Base-by-base conservation (phyloP, 1,284 basidiomycete genomes). In the Sporisorium exsertum region DNA sequence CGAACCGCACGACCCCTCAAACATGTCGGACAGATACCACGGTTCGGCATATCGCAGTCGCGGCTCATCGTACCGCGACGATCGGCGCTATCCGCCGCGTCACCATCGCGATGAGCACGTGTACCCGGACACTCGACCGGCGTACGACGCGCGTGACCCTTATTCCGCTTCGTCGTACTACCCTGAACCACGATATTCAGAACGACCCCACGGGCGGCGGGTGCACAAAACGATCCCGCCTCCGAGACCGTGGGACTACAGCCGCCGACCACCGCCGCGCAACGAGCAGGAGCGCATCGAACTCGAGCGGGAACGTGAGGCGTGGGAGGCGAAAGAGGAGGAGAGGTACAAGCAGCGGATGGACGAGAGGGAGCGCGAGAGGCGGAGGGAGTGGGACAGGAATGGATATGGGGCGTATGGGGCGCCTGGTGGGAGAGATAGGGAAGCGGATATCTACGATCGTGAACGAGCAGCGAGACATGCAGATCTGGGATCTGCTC, bases 241-340 rank as follows among this genome's bases (percentile, higher is more conserved):
- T 10, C 71, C 71, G 8, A 27, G 71, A 22, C 71, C 71, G 37
- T 74, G 72, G 72, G 63, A 69, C 56, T 74, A 74, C 35, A 60
- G 53, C n/a, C 58, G 72, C 2, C 61, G 72, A 42, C 66, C 72
- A 12, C n/a, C 49, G 42, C 72, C 72, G 5, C 58, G 72, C 4
- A 69, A 16, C 18, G 72, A 74, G 26, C 58, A 69, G 53, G 72
- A 69, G 43, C 35, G 59, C n/a, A 45, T 53, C 10, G 66, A 57
- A 42, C 56, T 74, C 16, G 72, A 74, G 43, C 26, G 64, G 4
- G 72, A 74, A 47, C 50, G 72, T 13, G 60, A 65, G 42, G 60
- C 59, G 20, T 74, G 72, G 72, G 72, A 74, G 57, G 63, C 63
- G 4, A 67, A 64, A 27, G 72, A 74, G 59, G 60, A 37, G 47